Conservation (phyloP, 2,329 filamentous ascomycete genomes). For the Ceratocystis diversiconidia region DNA sequence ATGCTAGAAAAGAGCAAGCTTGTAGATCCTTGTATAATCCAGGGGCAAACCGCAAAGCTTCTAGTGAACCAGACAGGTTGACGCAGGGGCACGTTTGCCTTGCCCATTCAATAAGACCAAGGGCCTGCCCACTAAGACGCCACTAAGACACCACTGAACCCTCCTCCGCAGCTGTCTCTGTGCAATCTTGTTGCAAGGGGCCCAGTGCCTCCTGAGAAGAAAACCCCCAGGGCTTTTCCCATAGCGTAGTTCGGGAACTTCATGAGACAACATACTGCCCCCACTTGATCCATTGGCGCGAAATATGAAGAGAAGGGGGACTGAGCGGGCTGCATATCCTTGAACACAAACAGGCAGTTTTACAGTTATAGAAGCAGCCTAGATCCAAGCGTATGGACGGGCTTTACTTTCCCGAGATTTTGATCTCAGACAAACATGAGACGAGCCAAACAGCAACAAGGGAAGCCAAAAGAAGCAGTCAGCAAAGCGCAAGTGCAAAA, state of each 20-base stretch:
- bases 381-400: background rate
- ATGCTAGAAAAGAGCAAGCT: too few species aligned
- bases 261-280: background rate
- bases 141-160: too few species aligned
- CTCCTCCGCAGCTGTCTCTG: too few species aligned
- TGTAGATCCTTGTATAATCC: too few species aligned
- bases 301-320: background rate
- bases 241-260: background rate
- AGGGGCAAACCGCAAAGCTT: too few species aligned
- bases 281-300: background rate
- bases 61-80: too few species aligned
- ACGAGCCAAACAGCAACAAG: background rate
- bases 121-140: too few species aligned
- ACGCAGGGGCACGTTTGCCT: too few species aligned
- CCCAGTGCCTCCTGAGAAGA: background rate
- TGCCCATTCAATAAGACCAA: too few species aligned
- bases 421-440: slow-evolving; percentile 4
- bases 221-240: background rate
- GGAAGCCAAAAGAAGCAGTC: background rate
- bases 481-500: background rate
- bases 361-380: background rate
- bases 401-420: background rate
- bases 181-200: too few species aligned
- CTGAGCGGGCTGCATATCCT: background rate
- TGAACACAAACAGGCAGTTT: background rate